A percentile compares a stretch with the other conserved stretches of the same genome.
Conservation (phyloP, 331 rosid species). For the Erythrophleum ivorense region DNA sequence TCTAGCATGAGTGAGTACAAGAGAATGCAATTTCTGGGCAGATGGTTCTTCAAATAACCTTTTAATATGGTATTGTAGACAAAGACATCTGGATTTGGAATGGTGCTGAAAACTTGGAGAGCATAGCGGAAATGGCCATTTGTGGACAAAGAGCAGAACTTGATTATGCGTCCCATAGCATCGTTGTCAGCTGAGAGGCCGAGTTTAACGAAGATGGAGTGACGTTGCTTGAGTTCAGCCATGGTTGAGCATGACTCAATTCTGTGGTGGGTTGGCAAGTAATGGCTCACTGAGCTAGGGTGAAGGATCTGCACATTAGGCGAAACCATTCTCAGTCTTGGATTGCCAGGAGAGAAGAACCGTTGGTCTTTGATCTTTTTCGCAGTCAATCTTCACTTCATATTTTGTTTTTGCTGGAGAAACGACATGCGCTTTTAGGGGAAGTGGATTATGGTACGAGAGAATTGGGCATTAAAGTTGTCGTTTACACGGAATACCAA, state of each 20-base stretch:
- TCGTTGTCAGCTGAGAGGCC: constrained; percentile 65
- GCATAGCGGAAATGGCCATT: constrained; percentile 61
- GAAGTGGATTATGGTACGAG: too few species aligned
- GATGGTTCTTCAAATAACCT: constrained; percentile 44
- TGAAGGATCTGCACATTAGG: constrained; percentile 36
- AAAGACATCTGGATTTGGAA: constrained; percentile 64
- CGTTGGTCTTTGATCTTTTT: neutral
- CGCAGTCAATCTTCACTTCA: neutral
- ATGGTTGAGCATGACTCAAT: constrained; percentile 52
- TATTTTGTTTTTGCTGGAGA: neutral
- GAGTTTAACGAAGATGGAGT: constrained; percentile 56
- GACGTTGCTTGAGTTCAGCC: constrained; percentile 65
- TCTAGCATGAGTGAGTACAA: constrained; percentile 60
- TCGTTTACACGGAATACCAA: neutral
- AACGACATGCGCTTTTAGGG: neutral
- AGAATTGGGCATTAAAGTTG: neutral
- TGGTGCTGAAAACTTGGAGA: constrained; percentile 51
- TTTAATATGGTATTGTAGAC: constrained; percentile 65
- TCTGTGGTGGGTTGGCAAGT: constrained; percentile 35
- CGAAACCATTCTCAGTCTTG: constrained; percentile 12
- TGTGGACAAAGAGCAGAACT: constrained; percentile 56
- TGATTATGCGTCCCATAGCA: constrained; percentile 63
- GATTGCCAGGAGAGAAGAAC: neutral
- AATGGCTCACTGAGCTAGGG: constrained; percentile 25
- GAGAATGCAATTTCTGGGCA: constrained; percentile 43